A percentile compares a stretch with the other conserved stretches of the same genome.
These are phyloP conservation scores for Tricholoma terreum DNA, from an alignment of 768 basidiomycete genomes.

Conservation along the genomic window DNA sequence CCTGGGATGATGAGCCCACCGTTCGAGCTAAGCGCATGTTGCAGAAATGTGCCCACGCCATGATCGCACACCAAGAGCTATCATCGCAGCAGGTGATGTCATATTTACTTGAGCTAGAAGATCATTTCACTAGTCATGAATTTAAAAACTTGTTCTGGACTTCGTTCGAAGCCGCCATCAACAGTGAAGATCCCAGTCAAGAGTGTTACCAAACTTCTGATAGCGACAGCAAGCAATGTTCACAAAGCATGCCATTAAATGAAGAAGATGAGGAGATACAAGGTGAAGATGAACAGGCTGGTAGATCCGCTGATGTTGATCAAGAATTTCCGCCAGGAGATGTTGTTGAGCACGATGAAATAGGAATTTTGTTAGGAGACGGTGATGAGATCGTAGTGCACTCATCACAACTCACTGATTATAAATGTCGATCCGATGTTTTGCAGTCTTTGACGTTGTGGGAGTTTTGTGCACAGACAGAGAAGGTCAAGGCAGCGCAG, in stretches of 20 bases:
- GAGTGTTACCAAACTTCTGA: too few relatives aligned
- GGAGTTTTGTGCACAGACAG: background rate
- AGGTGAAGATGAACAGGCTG: background rate
- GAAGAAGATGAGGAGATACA: background rate
- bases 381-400: background rate
- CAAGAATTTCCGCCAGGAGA: background rate
- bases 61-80: too few relatives aligned
- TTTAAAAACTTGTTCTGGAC: constrained; percentile 36
- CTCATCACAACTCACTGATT: background rate
- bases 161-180: constrained; percentile 23
- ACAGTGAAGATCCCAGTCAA: constrained; percentile 18
- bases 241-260: background rate
- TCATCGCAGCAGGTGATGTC: constrained; percentile 36
- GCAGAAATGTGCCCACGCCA: too few relatives aligned
- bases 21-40: too few relatives aligned
- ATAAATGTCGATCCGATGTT: background rate
- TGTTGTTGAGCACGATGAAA: background rate
- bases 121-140: too few relatives aligned
- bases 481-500: background rate
- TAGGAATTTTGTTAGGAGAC: background rate
- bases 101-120: constrained; percentile 31
- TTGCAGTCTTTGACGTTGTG: background rate
- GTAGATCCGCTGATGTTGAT: background rate
- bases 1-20: too few relatives aligned
- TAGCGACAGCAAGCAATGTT: background rate